Base-by-base conservation (phyloP, 2,329 filamentous ascomycete genomes). In the Teratosphaeria destructans region DNA sequence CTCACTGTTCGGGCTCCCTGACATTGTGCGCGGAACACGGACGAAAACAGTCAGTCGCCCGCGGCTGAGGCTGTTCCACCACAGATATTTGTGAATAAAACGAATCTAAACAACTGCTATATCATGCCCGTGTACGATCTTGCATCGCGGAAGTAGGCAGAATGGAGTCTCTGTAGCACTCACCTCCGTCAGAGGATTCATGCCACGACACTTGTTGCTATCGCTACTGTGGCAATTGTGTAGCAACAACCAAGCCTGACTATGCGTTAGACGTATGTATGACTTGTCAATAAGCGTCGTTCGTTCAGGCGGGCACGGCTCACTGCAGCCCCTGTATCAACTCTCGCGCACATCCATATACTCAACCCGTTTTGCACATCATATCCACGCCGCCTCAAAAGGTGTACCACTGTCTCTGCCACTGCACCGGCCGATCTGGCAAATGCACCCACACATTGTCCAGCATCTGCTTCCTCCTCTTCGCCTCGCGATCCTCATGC, bases 381-480 rank as follows among this genome's bases (percentile, higher is more conserved):
- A 32, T 7, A 32, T 32, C 29, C 37, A 43, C 37, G 27, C 26
- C 34, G 16, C 53, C 14, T 56, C 23, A 62, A 49, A 62, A 99
- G 62, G 88, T 85, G 75, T 95, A 95, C 74, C 94, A 95, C 71
- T 90, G 93, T 67, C 68, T 83, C 78, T 96, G 92, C 39, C 86
- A 86, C 62, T 87, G 86, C 59, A 99, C 81, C 6, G 88, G 89
- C 62, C 92, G 85, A 74, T 96, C 90, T 7, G 93, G 93, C 57
- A 97, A 78, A 68, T 92, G 90, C 12, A 88, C 83, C 93, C 93
- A 96, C 16, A 93, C 85, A 64, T 89, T 89, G 62, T 85, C 82
- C 6, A 59, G 61, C 68, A 92, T 83, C 65, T 32, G 32, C 63
- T 85, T 83, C 70, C 85, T 85, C 58, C 82, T 80, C 78, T 90